Evolutionary conservation across 306 rosid genomes (phyloP).

Genomic region (Cucurbita ficifolia): DNA sequence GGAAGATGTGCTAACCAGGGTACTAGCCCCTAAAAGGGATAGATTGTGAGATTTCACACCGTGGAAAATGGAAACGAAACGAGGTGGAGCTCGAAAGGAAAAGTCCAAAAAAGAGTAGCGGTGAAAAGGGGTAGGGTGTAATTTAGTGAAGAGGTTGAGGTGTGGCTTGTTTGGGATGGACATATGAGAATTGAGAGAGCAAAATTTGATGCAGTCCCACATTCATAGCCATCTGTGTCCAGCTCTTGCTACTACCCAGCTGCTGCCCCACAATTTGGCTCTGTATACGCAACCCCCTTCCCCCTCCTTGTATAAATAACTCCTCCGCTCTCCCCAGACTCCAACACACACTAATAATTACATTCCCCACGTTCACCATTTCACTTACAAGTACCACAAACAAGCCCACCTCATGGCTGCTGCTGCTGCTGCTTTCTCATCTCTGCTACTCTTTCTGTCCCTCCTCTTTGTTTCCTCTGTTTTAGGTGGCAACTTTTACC

Average conservation of each 20-base stretch:
- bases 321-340: not conserved
- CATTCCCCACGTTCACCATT: not conserved
- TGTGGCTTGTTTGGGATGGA: not conserved
- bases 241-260: not conserved
- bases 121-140: too few relatives aligned
- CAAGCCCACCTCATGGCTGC: not conserved
- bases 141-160: not conserved
- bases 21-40: too few relatives aligned
- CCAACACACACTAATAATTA: not conserved
- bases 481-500: conserved; percentile 19
- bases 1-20: too few relatives aligned
- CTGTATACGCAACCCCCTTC: not conserved
- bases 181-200: not conserved
- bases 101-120: too few relatives aligned
- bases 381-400: not conserved
- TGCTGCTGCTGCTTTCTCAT: not conserved
- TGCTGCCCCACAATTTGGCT: not conserved
- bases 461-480: not conserved
- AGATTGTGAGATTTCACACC: too few relatives aligned
- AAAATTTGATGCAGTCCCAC: not conserved
- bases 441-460: not conserved
- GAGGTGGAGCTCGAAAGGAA: too few relatives aligned
- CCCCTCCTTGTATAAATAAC: not conserved
- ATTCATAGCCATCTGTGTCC: conserved; percentile 18
- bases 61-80: too few relatives aligned